A percentile compares a stretch with the other conserved stretches of the same genome.
phyloP scores from a whole-genome alignment of 371 early-diverging fungal genomes.

The Mortierella sp. region DNA sequence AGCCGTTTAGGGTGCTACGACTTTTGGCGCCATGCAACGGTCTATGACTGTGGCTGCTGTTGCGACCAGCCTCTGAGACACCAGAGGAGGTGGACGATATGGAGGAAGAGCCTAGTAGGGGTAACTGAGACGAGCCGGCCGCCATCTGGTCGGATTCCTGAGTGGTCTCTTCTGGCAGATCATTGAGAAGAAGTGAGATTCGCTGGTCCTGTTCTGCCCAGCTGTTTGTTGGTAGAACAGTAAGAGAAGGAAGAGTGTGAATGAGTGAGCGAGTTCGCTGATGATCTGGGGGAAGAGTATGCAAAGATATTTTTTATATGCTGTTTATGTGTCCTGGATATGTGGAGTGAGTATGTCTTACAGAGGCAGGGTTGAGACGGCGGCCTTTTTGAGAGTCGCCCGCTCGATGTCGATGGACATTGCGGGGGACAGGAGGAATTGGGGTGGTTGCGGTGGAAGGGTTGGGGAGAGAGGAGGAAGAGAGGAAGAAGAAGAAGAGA shows the following conservation, averaged over 20 bases:
- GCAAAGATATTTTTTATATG: neutral
- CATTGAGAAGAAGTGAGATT: neutral
- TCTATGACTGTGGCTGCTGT: neutral
- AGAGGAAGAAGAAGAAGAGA: neutral
- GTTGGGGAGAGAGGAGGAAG: conserved; percentile 1
- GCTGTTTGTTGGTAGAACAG: conserved; percentile 6
- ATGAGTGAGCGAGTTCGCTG: neutral
- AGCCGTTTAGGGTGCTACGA: neutral
- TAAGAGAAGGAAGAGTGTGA: neutral
- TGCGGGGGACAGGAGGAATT: neutral
- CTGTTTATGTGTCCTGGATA: neutral
- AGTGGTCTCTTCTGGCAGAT: neutral
- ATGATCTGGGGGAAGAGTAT: neutral
- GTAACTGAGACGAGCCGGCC: neutral
- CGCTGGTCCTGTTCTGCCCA: conserved; percentile 36
- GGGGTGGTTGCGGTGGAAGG: neutral
- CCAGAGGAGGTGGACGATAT: conserved; percentile 8
- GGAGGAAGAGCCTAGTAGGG: neutral
- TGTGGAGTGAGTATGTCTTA: conserved; percentile 13
- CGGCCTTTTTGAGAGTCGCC: conserved; percentile 53
- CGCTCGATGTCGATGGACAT: conserved; percentile 47
- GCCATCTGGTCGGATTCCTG: conserved; percentile 1
- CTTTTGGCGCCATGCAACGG: conserved; percentile 1
- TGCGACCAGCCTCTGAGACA: neutral
- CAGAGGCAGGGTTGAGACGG: conserved; percentile 49